phyloP scores from a whole-genome alignment of 2,329 filamentous ascomycete genomes.

The Alternaria burnsii region DNA sequence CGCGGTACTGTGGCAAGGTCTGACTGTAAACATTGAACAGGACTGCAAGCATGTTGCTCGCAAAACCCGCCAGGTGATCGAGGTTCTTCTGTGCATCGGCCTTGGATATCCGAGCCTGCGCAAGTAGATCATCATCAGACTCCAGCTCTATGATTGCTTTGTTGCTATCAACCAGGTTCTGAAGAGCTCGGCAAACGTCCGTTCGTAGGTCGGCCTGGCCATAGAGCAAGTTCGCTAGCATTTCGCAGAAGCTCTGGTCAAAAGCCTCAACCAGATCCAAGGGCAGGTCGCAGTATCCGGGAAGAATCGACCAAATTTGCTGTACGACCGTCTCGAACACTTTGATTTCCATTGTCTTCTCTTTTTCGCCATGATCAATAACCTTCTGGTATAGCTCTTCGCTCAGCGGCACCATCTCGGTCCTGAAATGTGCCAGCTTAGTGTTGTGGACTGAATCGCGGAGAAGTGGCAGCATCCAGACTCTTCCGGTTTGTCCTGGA shows the following conservation, averaged over 20 bases:
- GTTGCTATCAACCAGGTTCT: conserved; percentile 90
- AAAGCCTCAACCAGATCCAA: conserved; percentile 76
- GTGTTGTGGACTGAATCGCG: conserved; percentile 92
- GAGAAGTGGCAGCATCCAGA: conserved; percentile 93
- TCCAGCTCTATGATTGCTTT: conserved; percentile 78
- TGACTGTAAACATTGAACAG: conserved; percentile 99
- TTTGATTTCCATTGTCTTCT: conserved; percentile 96
- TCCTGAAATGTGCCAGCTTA: conserved; percentile 81
- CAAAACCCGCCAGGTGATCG: conserved; percentile 78
- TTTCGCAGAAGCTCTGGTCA: conserved; percentile 87
- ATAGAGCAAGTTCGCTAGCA: conserved; percentile 90
- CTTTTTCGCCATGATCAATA: conserved; percentile 78
- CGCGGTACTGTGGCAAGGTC: conserved; percentile 90
- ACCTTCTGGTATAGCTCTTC: conserved; percentile 89
- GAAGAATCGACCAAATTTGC: conserved; percentile 92
- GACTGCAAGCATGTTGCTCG: conserved; percentile 90
- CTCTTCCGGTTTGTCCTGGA: conserved; percentile 81
- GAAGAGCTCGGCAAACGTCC: conserved; percentile 86
- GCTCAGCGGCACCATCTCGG: conserved; percentile 87
- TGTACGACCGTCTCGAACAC: conserved; percentile 97
- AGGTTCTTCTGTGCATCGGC: conserved; percentile 80
- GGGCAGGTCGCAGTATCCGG: conserved; percentile 93
- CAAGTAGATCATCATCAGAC: conserved; percentile 73
- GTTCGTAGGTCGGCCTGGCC: conserved; percentile 86
- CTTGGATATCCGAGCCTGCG: conserved; percentile 81